Evolutionary conservation across 352 stramenopile genomes (phyloP), one percentile per base, ranked within the genome.

Genomic region (Phytopythium kandeliae): DNA sequence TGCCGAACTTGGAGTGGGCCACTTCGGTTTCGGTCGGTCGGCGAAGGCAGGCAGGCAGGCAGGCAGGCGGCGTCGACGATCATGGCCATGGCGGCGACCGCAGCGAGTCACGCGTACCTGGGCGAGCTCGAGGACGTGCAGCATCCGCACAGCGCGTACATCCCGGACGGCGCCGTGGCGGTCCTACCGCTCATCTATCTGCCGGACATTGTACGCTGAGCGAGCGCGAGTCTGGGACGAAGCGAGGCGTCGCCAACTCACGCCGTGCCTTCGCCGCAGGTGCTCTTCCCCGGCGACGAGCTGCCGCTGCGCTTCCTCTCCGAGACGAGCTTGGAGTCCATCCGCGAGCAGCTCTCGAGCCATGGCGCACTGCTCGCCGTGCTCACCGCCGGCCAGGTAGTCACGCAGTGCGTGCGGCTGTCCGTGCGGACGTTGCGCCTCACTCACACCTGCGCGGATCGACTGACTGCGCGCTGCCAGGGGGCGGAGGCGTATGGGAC

Each of bases 241-340:
- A 33, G 28, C 28, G 28, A 5, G 5, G 5, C 5, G 33, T n/a
- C 2, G 26, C 19, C 16, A 25, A 35, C 13, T 4, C 7, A 35
- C 42, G 13, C 24, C 9, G 15, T 56, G n/a, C 19, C 28, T 15
- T 5, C 16, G 38, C 21, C 2, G 35, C 48, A 94, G 81, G 76
- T 94, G 50, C 67, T 94, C 19, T 94, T 94, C 55, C 84, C 84
- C 17, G 81, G 83, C 13, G 81, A 92, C 34, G 74, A 86, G 51
- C 54, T 94, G 3, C 81, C 84, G 21, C 54, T 94, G 58, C 71
- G 84, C 7, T 67, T 92, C 71, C 67, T 94, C 2, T 85, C 80
- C 1, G 68, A 81, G 28, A 74, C 65, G 16, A 77, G 57, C 31
- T 43, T 90, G 10, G 65, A 69, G 4, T 53, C 66, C 2, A 74